Evolutionary conservation across 2,329 filamentous ascomycete genomes (phyloP).

Genomic region (Xylariales sp.): DNA sequence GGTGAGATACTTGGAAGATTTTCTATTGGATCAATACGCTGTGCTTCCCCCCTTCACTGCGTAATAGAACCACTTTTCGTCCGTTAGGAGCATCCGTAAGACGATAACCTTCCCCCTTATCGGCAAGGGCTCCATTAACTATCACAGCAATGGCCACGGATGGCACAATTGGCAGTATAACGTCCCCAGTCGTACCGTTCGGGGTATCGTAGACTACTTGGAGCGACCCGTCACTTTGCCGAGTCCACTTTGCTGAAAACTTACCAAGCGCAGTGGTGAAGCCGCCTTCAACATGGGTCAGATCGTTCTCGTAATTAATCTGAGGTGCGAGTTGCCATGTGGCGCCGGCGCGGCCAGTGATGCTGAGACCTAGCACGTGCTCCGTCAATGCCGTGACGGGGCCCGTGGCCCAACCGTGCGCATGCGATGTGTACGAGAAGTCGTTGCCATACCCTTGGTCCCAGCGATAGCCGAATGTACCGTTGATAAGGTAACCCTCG

Average conservation of each 20-base stretch:
- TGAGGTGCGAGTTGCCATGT: conserved; percentile 33
- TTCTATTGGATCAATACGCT: too few relatives aligned
- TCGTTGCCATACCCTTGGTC: conserved; percentile 47
- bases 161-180: conserved; percentile 23
- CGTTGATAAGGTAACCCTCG: conserved; percentile 54
- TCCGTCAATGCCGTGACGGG: conserved; percentile 41
- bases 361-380: conserved; percentile 35
- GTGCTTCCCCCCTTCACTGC: too few relatives aligned
- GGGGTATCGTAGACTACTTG: conserved; percentile 19
- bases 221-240: conserved; percentile 12
- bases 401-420: conserved; percentile 46
- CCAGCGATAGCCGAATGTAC: conserved; percentile 52
- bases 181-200: conserved; percentile 15
- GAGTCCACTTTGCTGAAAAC: conserved; percentile 27
- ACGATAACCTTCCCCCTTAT: too few relatives aligned
- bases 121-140: too few relatives aligned
- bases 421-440: conserved; percentile 40
- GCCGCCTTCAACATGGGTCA: conserved; percentile 32
- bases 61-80: too few relatives aligned
- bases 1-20: too few relatives aligned
- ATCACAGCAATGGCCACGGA: too few relatives aligned
- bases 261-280: conserved; percentile 33
- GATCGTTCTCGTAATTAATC: conserved; percentile 32
- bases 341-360: conserved; percentile 29
- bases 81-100: too few relatives aligned